These are phyloP conservation scores for Podila epigama DNA, from an alignment of 192 early-diverging fungal genomes.

Conservation along the genomic window DNA sequence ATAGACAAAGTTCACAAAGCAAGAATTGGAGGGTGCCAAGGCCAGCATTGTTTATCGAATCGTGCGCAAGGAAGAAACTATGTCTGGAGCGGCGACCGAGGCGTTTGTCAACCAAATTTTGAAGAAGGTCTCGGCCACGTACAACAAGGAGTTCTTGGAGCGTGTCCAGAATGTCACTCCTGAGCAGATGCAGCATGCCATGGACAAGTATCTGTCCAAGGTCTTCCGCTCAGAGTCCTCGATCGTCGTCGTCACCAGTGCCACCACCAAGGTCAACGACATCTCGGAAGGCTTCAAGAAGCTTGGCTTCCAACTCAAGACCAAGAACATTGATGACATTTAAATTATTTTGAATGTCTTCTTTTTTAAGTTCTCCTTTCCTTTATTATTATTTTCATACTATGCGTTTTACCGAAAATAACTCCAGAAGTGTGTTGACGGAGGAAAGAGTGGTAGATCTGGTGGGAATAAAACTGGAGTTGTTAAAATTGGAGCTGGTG, in stretches of 20 bases:
- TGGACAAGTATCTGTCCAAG: conserved; percentile 58
- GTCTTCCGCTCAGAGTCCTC: conserved; percentile 58
- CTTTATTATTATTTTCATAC: neutral
- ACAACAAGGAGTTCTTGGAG: conserved; percentile 58
- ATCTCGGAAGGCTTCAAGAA: conserved; percentile 57
- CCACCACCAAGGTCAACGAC: conserved; percentile 60
- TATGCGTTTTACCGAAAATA: neutral
- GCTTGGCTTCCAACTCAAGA: conserved; percentile 56
- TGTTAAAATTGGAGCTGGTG: neutral
- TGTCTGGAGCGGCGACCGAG: conserved; percentile 51
- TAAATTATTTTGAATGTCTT: conserved; percentile 1
- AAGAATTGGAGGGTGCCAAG: conserved; percentile 63
- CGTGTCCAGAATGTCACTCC: conserved; percentile 57
- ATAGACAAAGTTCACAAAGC: conserved; percentile 52
- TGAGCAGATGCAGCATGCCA: conserved; percentile 55
- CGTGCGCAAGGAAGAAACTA: conserved; percentile 51
- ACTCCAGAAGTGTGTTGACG: neutral
- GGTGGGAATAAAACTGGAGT: conserved; percentile 22
- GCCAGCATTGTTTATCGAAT: conserved; percentile 63
- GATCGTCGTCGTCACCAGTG: conserved; percentile 57
- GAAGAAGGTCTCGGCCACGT: conserved; percentile 54
- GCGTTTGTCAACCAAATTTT: conserved; percentile 60
- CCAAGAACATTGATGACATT: conserved; percentile 58
- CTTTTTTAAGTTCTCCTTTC: neutral
- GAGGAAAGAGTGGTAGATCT: conserved; percentile 23